phyloP scores from a whole-genome alignment of 768 basidiomycete genomes.

The Daedaleopsis sinensis region DNA sequence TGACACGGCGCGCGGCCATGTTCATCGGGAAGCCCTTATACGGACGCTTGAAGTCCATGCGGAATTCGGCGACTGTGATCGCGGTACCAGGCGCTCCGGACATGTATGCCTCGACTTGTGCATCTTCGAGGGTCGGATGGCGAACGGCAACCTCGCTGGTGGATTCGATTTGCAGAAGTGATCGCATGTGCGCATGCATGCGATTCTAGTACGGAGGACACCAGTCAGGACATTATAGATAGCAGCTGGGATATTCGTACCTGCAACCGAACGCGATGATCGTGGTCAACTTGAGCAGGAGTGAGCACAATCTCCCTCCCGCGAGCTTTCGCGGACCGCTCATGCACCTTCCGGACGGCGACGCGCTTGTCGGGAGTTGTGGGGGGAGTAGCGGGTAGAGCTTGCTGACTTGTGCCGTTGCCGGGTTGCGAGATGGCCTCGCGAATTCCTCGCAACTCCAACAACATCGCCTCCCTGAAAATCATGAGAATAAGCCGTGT shows the following conservation, averaged over 20 bases:
- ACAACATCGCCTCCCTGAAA: background rate
- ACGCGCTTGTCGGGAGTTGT: background rate
- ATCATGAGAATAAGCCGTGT: too few species aligned
- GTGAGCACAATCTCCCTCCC: background rate
- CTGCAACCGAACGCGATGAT: background rate
- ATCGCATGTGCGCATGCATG: background rate
- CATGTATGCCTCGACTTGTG: background rate
- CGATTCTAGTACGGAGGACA: background rate
- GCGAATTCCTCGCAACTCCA: background rate
- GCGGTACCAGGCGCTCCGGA: background rate
- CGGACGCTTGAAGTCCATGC: background rate
- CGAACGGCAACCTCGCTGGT: background rate
- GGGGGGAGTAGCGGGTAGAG: too few species aligned
- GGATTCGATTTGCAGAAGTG: background rate
- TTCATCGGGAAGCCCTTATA: background rate
- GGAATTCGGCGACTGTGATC: background rate
- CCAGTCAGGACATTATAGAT: too few species aligned
- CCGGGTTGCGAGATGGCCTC: too few species aligned
- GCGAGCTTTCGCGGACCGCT: background rate
- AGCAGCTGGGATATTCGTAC: background rate
- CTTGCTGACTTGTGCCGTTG: too few species aligned
- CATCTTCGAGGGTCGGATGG: background rate
- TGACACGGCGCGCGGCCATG: background rate
- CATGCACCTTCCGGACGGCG: background rate
- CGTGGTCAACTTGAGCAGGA: background rate